phyloP scores from a whole-genome alignment of 768 basidiomycete species.

The Suillus tomentosus region DNA sequence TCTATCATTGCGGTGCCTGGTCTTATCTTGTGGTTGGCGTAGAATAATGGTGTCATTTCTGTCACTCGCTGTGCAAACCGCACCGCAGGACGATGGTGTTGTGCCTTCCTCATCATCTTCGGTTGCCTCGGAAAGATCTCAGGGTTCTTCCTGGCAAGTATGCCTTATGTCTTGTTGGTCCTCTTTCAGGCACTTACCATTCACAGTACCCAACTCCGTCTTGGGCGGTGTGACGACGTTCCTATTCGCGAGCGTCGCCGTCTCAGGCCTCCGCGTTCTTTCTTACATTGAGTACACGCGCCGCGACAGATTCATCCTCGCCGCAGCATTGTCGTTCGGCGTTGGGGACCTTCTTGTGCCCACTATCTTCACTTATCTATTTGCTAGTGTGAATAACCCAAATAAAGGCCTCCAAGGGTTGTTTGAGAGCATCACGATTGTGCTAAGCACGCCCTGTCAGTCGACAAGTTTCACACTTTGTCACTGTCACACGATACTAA shows the following conservation, averaged over 20 bases:
- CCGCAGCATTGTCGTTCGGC: conserved; percentile 68
- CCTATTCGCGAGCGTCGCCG: conserved; percentile 75
- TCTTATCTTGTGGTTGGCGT: conserved; percentile 5
- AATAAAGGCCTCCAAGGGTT: conserved; percentile 63
- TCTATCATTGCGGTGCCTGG: not conserved
- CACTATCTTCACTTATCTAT: conserved; percentile 66
- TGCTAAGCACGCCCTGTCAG: conserved; percentile 82
- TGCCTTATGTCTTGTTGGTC: conserved; percentile 18
- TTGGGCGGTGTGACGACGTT: conserved; percentile 88
- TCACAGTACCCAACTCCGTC: conserved; percentile 71
- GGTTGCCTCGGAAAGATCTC: conserved; percentile 82
- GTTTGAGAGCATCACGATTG: conserved; percentile 77
- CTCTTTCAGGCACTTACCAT: not conserved
- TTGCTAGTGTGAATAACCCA: conserved; percentile 58
- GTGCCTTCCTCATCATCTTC: conserved; percentile 76
- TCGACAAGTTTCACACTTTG: conserved; percentile 9
- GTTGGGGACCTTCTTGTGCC: conserved; percentile 71
- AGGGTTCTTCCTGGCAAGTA: conserved; percentile 79
- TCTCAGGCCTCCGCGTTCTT: conserved; percentile 72
- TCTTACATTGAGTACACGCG: conserved; percentile 60
- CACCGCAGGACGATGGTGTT: conserved; percentile 77
- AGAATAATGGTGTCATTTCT: conserved; percentile 83
- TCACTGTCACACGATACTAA: not conserved
- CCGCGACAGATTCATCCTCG: conserved; percentile 68
- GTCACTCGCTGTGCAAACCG: conserved; percentile 86